Evolutionary conservation across 768 basidiomycete species (phyloP), one percentile per base, ranked within the genome.

Genomic region (Daedalea quercina): DNA sequence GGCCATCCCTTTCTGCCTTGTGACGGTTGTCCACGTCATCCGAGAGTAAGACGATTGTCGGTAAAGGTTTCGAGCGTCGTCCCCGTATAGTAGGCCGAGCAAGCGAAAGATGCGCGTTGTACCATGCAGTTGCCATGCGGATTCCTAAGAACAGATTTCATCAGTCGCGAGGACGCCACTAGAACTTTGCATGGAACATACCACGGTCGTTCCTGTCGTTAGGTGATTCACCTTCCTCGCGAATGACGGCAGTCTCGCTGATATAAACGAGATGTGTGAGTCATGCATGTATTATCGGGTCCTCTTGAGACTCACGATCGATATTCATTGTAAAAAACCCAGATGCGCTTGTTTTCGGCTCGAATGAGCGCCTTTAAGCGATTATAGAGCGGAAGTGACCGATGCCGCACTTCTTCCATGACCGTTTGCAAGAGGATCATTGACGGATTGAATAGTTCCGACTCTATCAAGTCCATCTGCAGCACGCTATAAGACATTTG

Each of bases 131-230:
- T 1, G 90, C 87, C 63, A 82, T 87, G 46, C 96, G 81, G 54
- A 99, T 99, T 6, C 90, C 94, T 94, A 57, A 24, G 23, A 15
- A n/a, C n/a, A 20, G 19, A 44, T 46, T n/a, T 48, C 4, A 31
- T 31, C 6, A 51, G 56, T 50, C 19, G 15, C 28, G 9, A 33
- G 17, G n/a, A 9, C 15, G 28, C 26, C 41, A 24, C 31, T 50
- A 1, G 19, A 12, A 31, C 28, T 4, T 11, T 3, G 9, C 3
- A 44, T 11, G 43, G 37, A n/a, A 63, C 69, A 26, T 54, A 90
- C 94, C 87, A 79, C 96, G 73, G 65, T 98, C 96, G 63, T 98
- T 98, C 24, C 89, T 77, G 65, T 99, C 96, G 60, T 98, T 98
- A 0, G 93, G 90, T 0, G 82, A 82, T 69, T 94, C 91, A 3